Evolutionary conservation across 257 asterid species (phyloP), one percentile per base, ranked within the genome.

Genomic region (Lycium barbarum): DNA sequence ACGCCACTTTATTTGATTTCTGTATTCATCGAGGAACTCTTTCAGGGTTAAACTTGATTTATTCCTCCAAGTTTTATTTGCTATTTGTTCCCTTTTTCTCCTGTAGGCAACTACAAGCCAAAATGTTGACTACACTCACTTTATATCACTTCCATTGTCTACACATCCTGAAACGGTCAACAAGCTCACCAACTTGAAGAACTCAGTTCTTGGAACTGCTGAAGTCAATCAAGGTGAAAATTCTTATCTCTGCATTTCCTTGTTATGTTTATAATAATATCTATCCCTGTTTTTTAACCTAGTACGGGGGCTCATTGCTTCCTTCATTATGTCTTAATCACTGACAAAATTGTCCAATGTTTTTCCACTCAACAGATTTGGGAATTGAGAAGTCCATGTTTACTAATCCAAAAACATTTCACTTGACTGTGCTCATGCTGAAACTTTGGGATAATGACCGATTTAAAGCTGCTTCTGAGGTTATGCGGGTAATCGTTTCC

Each of bases 381-480:
- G 97, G 98, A 62, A 95, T 96, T 85, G 98, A 95, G 15, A 90
- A 87, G 87, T 94, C 98, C 86, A 92, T 95, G 65, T 94, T 96
- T 84, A 93, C 93, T 85, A 95, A 89, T 53, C 98, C 99, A 83
- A 85, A 88, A 85, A 93, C 98, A 59, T 93, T 96, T 81, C 99
- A 96, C 93, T 84, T 96, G 87, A 96, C 99, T 84, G 96, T 96
- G 79, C 93, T 93, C 89, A 95, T 96, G 98, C 94, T 96, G 91
- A 95, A 95, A 88, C 88, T 96, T 81, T 94, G 97, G 98, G 94
- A 95, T 86, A 89, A 90, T 90, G 94, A 91, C 59, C 94, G 93
- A 85, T 90, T 93, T 87, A 88, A 90, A 90, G 86, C 92, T 86
- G 98, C 99, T 83, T 84, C 90, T 15, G 90, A 93, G 86, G 96